Conservation (phyloP, 2,329 filamentous ascomycete species). For the Cercospora berteroae region DNA sequence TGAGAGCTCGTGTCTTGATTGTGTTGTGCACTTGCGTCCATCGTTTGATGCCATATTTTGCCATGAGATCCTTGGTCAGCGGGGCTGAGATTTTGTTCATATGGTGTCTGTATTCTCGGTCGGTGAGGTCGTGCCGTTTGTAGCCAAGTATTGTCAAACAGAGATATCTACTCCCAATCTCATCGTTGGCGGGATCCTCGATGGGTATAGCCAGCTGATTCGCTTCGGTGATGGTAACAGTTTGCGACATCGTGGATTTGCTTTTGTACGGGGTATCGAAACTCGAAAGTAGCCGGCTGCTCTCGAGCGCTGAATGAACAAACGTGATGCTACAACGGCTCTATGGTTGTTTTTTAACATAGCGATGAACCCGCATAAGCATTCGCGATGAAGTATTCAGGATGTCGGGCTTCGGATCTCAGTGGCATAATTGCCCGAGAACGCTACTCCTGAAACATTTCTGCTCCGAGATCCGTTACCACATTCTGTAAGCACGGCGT, state of each 20-base stretch:
- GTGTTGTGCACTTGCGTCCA: conserved; percentile 52
- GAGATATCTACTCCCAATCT: conserved; percentile 11
- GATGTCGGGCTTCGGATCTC: not conserved
- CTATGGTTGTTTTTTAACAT: not conserved
- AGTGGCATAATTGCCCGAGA: not conserved
- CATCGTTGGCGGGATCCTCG: conserved; percentile 1
- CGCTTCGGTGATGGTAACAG: not conserved
- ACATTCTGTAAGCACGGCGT: not conserved
- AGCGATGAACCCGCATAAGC: not conserved
- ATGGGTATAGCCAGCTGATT: not conserved
- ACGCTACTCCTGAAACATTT: not conserved
- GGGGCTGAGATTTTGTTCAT: conserved; percentile 51
- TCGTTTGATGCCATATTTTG: conserved; percentile 49
- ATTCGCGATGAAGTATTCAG: not conserved
- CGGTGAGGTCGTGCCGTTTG: conserved; percentile 48
- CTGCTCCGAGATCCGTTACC: not conserved
- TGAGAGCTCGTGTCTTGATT: conserved; percentile 39
- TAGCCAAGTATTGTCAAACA: conserved; percentile 52
- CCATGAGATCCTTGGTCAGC: conserved; percentile 50
- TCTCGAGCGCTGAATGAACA: not conserved
- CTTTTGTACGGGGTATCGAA: not conserved
- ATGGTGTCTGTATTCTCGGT: conserved; percentile 49
- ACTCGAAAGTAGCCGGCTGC: not conserved
- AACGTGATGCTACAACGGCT: not conserved
- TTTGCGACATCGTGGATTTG: not conserved